phyloP scores from a whole-genome alignment of 1,284 basidiomycete species.

The Ustilago hordei region DNA sequence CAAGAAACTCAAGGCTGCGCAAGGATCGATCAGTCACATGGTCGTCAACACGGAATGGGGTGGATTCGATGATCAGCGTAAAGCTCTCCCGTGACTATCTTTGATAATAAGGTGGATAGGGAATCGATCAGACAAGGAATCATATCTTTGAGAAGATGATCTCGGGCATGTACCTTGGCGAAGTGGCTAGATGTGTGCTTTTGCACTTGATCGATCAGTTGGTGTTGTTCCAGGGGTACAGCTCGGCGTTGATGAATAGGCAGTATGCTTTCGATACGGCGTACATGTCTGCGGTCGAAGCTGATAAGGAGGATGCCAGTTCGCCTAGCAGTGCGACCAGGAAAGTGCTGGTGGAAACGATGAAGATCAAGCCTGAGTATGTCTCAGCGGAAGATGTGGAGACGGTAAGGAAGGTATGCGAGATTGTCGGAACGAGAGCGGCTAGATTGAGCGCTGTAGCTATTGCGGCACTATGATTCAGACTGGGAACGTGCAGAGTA shows the following conservation, averaged over 20 bases:
- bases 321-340: constrained; percentile 66
- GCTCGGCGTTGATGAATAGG: constrained; percentile 79
- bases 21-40: constrained; percentile 74
- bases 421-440: constrained; percentile 83
- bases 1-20: constrained; percentile 74
- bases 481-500: constrained; percentile 76
- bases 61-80: constrained; percentile 73
- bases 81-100: constrained; percentile 88
- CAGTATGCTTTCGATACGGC: constrained; percentile 96
- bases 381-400: constrained; percentile 74
- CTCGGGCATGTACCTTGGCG: constrained; percentile 98
- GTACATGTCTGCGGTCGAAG: constrained; percentile 87
- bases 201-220: constrained; percentile 83
- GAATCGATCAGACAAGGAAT: constrained; percentile 89
- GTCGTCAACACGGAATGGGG: constrained; percentile 93
- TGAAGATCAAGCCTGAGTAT: constrained; percentile 74
- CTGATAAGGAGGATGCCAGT: constrained; percentile 57
- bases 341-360: constrained; percentile 75
- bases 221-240: constrained; percentile 82
- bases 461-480: constrained; percentile 87
- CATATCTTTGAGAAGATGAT: constrained; percentile 99
- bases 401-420: constrained; percentile 83
- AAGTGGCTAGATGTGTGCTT: constrained; percentile 87
- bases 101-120: constrained; percentile 91
- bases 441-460: constrained; percentile 86